Percentiles rank a stretch among this genome's conserved stretches.
Evolutionary conservation across 257 asterid genomes (phyloP).

Genomic region (Knoxia roxburghii): DNA sequence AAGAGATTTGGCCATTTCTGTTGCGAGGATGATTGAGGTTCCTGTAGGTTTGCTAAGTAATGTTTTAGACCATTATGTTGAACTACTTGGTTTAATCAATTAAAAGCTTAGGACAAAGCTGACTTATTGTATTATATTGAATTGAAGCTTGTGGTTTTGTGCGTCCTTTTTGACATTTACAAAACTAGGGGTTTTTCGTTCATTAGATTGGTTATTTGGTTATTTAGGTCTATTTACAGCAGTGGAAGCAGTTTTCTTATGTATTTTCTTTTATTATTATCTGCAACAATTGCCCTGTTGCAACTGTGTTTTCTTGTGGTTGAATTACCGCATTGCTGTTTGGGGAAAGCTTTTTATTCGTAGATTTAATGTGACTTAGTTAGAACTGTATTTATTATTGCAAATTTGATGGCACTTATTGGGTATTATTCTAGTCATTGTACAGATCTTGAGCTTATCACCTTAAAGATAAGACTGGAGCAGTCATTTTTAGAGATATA

Average conservation of each 20-base stretch:
- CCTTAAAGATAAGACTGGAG: background rate
- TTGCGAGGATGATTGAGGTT: background rate
- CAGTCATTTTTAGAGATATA: background rate
- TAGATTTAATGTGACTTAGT: background rate
- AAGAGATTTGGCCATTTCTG: background rate
- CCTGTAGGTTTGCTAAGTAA: background rate
- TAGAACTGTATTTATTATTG: background rate
- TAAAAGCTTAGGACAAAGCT: background rate
- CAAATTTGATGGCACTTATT: background rate
- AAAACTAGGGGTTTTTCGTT: background rate
- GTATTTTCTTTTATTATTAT: background rate
- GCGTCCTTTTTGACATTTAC: background rate
- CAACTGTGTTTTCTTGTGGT: background rate
- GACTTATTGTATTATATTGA: too few species aligned
- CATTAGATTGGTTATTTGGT: background rate
- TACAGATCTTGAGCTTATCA: background rate
- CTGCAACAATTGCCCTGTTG: background rate
- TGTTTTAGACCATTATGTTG: background rate
- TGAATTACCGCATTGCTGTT: background rate
- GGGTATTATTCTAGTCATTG: background rate
- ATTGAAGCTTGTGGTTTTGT: background rate
- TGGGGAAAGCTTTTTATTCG: background rate
- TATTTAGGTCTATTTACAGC: background rate
- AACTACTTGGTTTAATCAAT: too few species aligned
- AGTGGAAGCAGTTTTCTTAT: background rate